Percentiles rank a stretch among this genome's conserved stretches.
Evolutionary conservation across 306 rosid species (phyloP).

Genomic region (Casuarina glauca): DNA sequence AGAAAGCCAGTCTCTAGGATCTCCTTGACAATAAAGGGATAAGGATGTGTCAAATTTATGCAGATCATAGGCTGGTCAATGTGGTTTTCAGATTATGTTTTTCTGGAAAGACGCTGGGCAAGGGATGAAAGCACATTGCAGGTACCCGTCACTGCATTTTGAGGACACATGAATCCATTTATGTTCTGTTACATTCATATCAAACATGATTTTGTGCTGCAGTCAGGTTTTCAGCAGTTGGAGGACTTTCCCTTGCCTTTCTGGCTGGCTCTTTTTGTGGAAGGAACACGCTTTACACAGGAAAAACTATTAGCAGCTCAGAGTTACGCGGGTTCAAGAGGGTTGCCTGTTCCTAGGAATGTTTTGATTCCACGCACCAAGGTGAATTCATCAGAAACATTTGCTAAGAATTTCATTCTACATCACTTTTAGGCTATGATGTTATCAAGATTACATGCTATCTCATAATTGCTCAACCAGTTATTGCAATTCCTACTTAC

Average conservation of each 20-base stretch:
- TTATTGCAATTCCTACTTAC: background rate
- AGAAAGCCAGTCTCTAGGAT: too few species aligned
- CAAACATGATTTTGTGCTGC: constrained; percentile 32
- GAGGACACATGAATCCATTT: background rate
- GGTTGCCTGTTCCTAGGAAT: constrained; percentile 72
- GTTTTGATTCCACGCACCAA: constrained; percentile 91
- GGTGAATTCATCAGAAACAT: constrained; percentile 40
- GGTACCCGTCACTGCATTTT: constrained; percentile 38
- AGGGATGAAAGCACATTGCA: constrained; percentile 64
- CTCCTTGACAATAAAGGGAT: background rate
- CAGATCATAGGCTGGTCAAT: constrained; percentile 97
- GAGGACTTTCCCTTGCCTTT: constrained; percentile 66
- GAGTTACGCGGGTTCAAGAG: constrained; percentile 76
- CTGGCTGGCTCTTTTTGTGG: constrained; percentile 90
- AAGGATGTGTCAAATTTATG: constrained; percentile 11
- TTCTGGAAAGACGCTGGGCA: constrained; percentile 78
- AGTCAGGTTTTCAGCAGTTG: constrained; percentile 64
- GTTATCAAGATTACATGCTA: background rate
- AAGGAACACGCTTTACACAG: constrained; percentile 88
- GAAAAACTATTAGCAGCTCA: constrained; percentile 74
- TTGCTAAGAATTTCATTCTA: background rate
- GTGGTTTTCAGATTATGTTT: constrained; percentile 87
- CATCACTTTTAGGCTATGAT: constrained; percentile 6
- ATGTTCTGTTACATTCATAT: constrained; percentile 1
- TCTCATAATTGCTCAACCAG: background rate